These are phyloP conservation scores for Monilinia aucupariae DNA, from an alignment of 2,329 filamentous ascomycete genomes.

Conservation along the genomic window DNA sequence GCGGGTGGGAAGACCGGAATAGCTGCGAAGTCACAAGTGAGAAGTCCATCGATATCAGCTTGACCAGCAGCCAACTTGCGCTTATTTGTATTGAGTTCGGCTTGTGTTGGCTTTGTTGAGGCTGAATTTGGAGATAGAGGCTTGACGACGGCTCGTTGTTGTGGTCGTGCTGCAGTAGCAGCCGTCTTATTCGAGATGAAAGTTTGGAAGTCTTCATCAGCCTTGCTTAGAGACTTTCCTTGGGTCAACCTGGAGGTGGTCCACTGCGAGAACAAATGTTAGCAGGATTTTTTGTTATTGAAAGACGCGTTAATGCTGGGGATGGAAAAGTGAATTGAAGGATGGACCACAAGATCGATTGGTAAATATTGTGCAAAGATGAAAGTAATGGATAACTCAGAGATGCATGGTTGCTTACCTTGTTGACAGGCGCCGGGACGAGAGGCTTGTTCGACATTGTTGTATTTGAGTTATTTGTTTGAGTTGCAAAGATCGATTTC, in stretches of 20 bases:
- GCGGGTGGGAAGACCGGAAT: background rate
- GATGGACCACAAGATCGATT: background rate
- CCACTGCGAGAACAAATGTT: background rate
- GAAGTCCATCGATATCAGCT: background rate
- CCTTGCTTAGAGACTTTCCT: slow-evolving; percentile 10
- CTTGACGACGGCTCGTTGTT: background rate
- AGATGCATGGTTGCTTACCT: background rate
- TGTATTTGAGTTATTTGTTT: background rate
- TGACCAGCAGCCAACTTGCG: slow-evolving; percentile 3
- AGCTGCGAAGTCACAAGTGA: background rate
- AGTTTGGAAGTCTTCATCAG: slow-evolving; percentile 15
- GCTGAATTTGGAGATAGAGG: slow-evolving; percentile 1
- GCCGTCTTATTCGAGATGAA: slow-evolving; percentile 1
- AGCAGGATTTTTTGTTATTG: background rate
- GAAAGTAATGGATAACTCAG: background rate
- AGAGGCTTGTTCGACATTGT: slow-evolving; percentile 13
- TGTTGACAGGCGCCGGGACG: slow-evolving; percentile 2
- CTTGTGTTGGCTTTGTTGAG: background rate
- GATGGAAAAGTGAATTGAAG: background rate
- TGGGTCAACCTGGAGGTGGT: background rate
- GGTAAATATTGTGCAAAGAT: background rate
- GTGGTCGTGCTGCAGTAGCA: background rate
- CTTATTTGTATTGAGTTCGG: background rate
- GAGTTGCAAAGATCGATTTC: background rate
- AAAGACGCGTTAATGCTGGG: background rate